Evolutionary conservation across 2,329 filamentous ascomycete genomes (phyloP), one percentile per base, ranked within the genome.

Genomic region (Trichoderma arundinaceum): DNA sequence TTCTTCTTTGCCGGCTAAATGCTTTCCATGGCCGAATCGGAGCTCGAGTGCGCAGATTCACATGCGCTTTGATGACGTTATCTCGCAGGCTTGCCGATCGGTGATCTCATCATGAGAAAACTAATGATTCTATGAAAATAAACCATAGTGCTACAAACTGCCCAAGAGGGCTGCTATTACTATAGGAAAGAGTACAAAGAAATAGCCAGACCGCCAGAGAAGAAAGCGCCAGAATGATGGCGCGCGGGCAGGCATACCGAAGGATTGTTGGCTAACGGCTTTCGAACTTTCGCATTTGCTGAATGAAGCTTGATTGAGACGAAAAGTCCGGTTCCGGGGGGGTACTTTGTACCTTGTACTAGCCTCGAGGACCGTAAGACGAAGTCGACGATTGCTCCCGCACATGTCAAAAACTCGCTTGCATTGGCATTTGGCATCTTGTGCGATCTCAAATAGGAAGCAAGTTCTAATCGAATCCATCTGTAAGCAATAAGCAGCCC

Each of bases 31-130:
- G 60, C 60, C 39, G 17, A 7, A 53, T 54, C 58, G 60, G 60
- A 53, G 33, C 28, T 39, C 22, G 28, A 49, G 32, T 39, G 9
- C 60, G 22, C 22, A 4, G 32, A 13, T 58, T 57, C 35, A 65
- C 53, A 57, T 53, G 62, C 41, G 53, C 17, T 15, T 19, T 59
- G 54, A 65, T 59, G 54, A 65, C 62, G 62, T 65, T 58, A 19
- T 35, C 54, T 35, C 17, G 46, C 54, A 44, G 43, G 28, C 8
- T 4, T 57, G 52, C 35, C 32, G 43, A 56, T 51, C 33, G 43
- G 52, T 64, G 62, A 64, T 64, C 52, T 64, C 62, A 64, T 58
- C 44, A 57, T 51, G 51, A 64, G 48, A 28, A 4, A 28, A 28
- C 22, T n/a, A n/a, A n/a, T n/a, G n/a, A n/a, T n/a, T n/a, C n/a